Evolutionary conservation across 352 stramenopile genomes (phyloP), one percentile per base, ranked within the genome.

Genomic region (Poterioochromonas sp.): DNA sequence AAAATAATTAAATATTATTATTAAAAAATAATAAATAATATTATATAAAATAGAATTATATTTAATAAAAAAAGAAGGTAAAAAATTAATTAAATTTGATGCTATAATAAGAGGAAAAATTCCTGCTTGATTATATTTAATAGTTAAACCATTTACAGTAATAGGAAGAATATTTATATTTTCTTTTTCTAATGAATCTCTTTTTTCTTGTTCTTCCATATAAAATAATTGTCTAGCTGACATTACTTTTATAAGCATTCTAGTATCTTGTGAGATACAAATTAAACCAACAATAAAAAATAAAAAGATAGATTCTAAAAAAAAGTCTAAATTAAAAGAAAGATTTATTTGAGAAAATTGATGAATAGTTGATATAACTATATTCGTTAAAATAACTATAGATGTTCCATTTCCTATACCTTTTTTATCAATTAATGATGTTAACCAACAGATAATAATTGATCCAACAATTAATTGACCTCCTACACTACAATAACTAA

Each of bases 311-410:
- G 26, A 5, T 65, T 65, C 54, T 65, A 65, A 35, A 65, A 26
- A 26, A 26, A 58, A 58, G 26, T 26, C 15, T 58, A 26, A 26
- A 58, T 58, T 26, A 58, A 58, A 15, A 15, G 5, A 65, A 74
- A 8, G 64, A n/a, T 12, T 44, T 44, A 3, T 47, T 51, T 74
- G 5, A 65, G 41, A 37, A 74, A n/a, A 5, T 74, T 32, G 5
- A n/a, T 37, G 5, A 44, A 29, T n/a, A 32, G 41, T 26, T 44
- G 26, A 12, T 44, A 29, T 65, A 65, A 74, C 29, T 44, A 74
- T 74, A 74, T 74, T 74, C 12, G 49, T 15, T n/a, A 74, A 53
- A 74, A 74, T 74, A 74, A 74, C 26, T 74, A 74, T 44, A 51
- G 65, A 74, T 35, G 65, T 65, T 65, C 65, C 65, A 74, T 74